These are phyloP conservation scores for Stachybotrys elegans DNA, from an alignment of 2,329 filamentous ascomycete genomes.

Conservation along the genomic window DNA sequence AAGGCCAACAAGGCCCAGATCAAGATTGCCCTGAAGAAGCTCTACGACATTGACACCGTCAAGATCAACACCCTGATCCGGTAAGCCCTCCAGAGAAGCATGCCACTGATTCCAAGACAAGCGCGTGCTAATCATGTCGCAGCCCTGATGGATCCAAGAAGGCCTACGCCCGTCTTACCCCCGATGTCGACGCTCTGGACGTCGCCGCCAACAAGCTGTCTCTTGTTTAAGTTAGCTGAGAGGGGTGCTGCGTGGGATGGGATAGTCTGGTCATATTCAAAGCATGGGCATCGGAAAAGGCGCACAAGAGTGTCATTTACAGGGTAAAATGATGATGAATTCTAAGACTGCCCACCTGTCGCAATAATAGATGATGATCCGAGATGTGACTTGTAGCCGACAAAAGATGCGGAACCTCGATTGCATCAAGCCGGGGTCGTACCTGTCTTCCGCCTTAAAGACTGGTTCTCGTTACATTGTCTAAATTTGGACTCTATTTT, in stretches of 20 bases:
- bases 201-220: slow-evolving; percentile 98
- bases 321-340: slow-evolving; percentile 29
- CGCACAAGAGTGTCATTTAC: slow-evolving; percentile 29
- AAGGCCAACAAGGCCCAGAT: slow-evolving; percentile 99
- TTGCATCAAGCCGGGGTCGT: too few species aligned
- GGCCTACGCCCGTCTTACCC: slow-evolving; percentile 91
- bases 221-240: slow-evolving; percentile 84
- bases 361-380: too few species aligned
- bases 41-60: slow-evolving; percentile 95
- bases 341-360: slow-evolving; percentile 21
- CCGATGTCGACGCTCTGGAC: slow-evolving; percentile 97
- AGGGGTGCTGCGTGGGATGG: slow-evolving; percentile 17
- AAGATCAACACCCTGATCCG: slow-evolving; percentile 99
- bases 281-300: slow-evolving; percentile 32
- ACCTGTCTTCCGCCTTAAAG: too few species aligned
- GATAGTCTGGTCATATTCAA: slow-evolving; percentile 36
- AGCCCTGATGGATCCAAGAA: slow-evolving; percentile 98
- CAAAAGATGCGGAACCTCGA: too few species aligned
- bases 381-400: too few species aligned
- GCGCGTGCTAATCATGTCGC: slow-evolving; percentile 11
- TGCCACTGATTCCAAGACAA: not conserved
- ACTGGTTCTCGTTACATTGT: too few species aligned
- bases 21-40: slow-evolving; percentile 96
- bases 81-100: slow-evolving; percentile 41
- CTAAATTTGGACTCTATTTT: too few species aligned